These are phyloP conservation scores for Suhomyces terraborum DNA, from an alignment of 1,139 yeast species.

Conservation along the genomic window DNA sequence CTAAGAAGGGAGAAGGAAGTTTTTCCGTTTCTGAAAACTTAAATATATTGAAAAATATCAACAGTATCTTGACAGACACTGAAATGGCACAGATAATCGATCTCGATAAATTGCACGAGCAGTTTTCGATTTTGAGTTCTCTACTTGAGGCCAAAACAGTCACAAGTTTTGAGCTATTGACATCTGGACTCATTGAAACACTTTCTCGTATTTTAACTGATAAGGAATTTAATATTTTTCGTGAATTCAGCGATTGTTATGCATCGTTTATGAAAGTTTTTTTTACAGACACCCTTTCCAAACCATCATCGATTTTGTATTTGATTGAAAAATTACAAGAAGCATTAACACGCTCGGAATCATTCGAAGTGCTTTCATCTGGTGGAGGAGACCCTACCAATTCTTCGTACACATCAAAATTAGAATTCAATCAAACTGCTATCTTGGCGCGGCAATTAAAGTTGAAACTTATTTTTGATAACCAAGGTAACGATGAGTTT, in stretches of 20 bases:
- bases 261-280: slow-evolving; percentile 54
- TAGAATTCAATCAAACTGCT: slow-evolving; percentile 43
- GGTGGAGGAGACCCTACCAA: slow-evolving; percentile 7
- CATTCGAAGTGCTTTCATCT: slow-evolving; percentile 69
- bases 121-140: slow-evolving; percentile 51
- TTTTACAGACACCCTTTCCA: slow-evolving; percentile 24
- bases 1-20: slow-evolving; percentile 19
- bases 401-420: neutral
- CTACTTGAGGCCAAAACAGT: slow-evolving; percentile 32
- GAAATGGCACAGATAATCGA: slow-evolving; percentile 17
- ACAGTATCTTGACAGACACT: slow-evolving; percentile 16
- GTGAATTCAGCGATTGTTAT: slow-evolving; percentile 32
- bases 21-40: slow-evolving; percentile 22
- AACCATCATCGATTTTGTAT: slow-evolving; percentile 37
- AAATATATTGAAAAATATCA: slow-evolving; percentile 22
- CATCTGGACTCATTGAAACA: slow-evolving; percentile 63
- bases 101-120: slow-evolving; percentile 42
- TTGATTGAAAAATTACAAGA: slow-evolving; percentile 68
- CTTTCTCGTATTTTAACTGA: slow-evolving; percentile 45
- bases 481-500: slow-evolving; percentile 25
- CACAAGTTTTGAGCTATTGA: slow-evolving; percentile 75
- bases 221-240: slow-evolving; percentile 14
- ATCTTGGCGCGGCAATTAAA: slow-evolving; percentile 75
- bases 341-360: slow-evolving; percentile 71
- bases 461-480: slow-evolving; percentile 48